Evolutionary conservation across 1,284 basidiomycete species (phyloP), one percentile per base, ranked within the genome.

Genomic region (Ganoderma boninense): DNA sequence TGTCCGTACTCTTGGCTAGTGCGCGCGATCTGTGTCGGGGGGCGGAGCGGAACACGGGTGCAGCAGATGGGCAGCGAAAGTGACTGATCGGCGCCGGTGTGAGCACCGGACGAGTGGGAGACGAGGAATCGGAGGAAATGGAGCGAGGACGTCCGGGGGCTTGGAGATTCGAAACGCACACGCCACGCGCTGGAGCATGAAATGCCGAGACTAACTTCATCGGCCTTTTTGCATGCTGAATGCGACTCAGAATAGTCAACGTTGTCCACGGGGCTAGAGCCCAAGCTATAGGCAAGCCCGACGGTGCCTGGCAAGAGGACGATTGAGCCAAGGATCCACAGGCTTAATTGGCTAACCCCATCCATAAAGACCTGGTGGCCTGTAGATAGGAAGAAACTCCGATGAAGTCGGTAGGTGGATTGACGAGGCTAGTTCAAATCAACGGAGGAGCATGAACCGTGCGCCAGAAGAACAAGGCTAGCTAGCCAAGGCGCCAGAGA

Each of bases 41-140:
- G 13, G 65, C 57, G 38, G 62, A 61, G 61, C 40, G 62, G 43
- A 26, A 52, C 49, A 52, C 49, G 26, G 43, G 64, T 46, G 43
- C 42, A 40, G 46, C 67, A 65, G 63, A 62, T 64, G 56, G 38
- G 29, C 18, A 40, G 29, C 60, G 29, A 26, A 52, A 52, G 29
- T 29, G 40, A 38, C 11, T 64, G 71, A 73, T 73, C 71, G 67
- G 62, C 67, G 64, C 69, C 43, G 44, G 46, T 32, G 8, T 8
- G n/a, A 20, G 49, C 54, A 35, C 29, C 60, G 61, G 46, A 54
- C 35, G 38, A 56, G 26, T 57, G 56, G 26, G 26, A 60, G 42
- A 49, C 8, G 46, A 49, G 49, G n/a, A 26, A 4, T 26, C n/a
- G 49, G 49, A 10, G 49, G n/a, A 26, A n/a, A 52, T 13, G 49